A percentile compares a stretch with the other conserved stretches of the same genome.
Conservation (phyloP, 2,329 filamentous ascomycete species). For the Calonectria hawksworthii region DNA sequence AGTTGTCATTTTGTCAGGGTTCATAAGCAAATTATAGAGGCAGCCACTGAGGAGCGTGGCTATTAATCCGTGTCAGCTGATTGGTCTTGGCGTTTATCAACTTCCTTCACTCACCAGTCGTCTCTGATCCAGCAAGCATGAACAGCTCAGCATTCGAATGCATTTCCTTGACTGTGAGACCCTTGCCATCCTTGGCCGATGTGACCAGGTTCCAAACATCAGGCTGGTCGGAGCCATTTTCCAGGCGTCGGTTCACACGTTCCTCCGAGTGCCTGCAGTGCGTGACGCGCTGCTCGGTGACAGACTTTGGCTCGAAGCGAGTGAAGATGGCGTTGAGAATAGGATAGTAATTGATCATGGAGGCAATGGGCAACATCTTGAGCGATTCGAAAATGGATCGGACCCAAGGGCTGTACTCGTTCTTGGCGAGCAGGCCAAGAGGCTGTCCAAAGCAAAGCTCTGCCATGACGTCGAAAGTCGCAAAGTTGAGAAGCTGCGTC, state of each 20-base stretch:
- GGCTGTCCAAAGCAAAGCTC: background rate
- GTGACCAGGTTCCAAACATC: background rate
- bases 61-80: background rate
- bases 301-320: conserved; percentile 12
- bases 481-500: background rate
- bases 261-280: conserved; percentile 1
- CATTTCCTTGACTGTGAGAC: conserved; percentile 11
- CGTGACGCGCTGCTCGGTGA: background rate
- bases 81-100: background rate
- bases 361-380: background rate
- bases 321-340: conserved; percentile 16
- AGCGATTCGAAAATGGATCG: background rate
- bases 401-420: conserved; percentile 3
- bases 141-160: conserved; percentile 15
- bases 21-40: background rate
- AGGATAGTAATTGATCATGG: conserved; percentile 13
- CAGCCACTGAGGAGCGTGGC: background rate
- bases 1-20: background rate
- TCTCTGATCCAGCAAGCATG: conserved; percentile 13
- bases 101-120: background rate
- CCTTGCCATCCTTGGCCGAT: conserved; percentile 4
- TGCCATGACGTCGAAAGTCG: background rate
- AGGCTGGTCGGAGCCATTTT: background rate
- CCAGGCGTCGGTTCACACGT: background rate
- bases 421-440: background rate